Conservation (phyloP, 371 early-diverging fungal genomes). For the Haplosporangium sp. region DNA sequence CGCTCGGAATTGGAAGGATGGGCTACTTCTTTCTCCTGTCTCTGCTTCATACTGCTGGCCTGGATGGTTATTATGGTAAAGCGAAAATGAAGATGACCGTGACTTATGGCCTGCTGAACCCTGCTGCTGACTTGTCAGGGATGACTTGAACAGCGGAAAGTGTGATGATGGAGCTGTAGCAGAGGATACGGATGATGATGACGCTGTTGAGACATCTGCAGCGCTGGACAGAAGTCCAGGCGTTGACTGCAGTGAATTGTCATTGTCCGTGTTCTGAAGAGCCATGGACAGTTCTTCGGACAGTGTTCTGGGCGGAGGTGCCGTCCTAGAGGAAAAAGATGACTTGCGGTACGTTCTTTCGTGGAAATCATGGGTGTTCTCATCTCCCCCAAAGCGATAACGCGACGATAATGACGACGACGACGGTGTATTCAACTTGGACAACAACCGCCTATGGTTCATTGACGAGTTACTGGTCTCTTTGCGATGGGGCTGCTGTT, state of each 20-base stretch:
- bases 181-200: constrained; percentile 12
- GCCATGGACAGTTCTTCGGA: constrained; percentile 41
- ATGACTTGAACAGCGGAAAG: constrained; percentile 42
- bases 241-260: constrained; percentile 19
- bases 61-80: constrained; percentile 9
- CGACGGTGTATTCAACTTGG: constrained; percentile 8
- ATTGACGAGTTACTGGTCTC: background rate
- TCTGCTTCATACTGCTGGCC: background rate
- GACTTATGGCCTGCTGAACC: constrained; percentile 20
- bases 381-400: background rate
- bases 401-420: constrained; percentile 1
- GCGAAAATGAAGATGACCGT: constrained; percentile 36
- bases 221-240: constrained; percentile 31
- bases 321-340: constrained; percentile 16
- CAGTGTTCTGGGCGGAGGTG: constrained; percentile 23
- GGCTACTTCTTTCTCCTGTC: constrained; percentile 8
- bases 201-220: constrained; percentile 15
- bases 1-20: constrained; percentile 13
- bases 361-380: background rate
- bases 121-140: constrained; percentile 16
- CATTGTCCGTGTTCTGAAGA: constrained; percentile 14
- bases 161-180: constrained; percentile 25
- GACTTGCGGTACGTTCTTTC: background rate
- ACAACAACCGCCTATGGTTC: constrained; percentile 30
- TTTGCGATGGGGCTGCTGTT: constrained; percentile 12